Percentiles rank a stretch among this genome's conserved stretches.
These are phyloP conservation scores for Ammopiptanthus mongolicus DNA, from an alignment of 306 rosid genomes.

Conservation along the genomic window DNA sequence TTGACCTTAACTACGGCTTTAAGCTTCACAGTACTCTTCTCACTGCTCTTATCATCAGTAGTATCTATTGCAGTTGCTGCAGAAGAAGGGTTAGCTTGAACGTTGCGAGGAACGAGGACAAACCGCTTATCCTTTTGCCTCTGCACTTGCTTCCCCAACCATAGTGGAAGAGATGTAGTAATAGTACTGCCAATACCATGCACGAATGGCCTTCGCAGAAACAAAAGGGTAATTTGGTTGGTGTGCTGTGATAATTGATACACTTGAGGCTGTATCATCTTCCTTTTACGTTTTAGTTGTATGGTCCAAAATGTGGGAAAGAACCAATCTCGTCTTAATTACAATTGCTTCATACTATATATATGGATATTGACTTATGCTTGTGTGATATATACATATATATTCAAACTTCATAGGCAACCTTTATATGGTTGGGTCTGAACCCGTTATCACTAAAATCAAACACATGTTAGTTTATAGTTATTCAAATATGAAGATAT, in stretches of 20 bases:
- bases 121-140: not conserved
- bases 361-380: not conserved
- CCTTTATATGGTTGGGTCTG: too few relatives aligned
- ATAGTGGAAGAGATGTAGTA: slow-evolving; percentile 1
- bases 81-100: not conserved
- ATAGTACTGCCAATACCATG: not conserved
- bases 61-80: not conserved
- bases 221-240: slow-evolving; percentile 13
- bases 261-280: slow-evolving; percentile 25
- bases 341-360: not conserved
- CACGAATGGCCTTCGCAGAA: not conserved
- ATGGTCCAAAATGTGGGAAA: not conserved
- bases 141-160: not conserved
- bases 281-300: not conserved
- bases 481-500: too few relatives aligned
- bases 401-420: not conserved
- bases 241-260: slow-evolving; percentile 4
- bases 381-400: not conserved
- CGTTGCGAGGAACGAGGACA: not conserved
- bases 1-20: slow-evolving; percentile 30
- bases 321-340: not conserved
- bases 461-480: too few relatives aligned
- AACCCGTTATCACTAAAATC: too few relatives aligned
- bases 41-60: not conserved
- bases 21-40: not conserved